phyloP scores from a whole-genome alignment of 1,284 basidiomycete species.

The Melanopsichium pennsylvanicum region DNA sequence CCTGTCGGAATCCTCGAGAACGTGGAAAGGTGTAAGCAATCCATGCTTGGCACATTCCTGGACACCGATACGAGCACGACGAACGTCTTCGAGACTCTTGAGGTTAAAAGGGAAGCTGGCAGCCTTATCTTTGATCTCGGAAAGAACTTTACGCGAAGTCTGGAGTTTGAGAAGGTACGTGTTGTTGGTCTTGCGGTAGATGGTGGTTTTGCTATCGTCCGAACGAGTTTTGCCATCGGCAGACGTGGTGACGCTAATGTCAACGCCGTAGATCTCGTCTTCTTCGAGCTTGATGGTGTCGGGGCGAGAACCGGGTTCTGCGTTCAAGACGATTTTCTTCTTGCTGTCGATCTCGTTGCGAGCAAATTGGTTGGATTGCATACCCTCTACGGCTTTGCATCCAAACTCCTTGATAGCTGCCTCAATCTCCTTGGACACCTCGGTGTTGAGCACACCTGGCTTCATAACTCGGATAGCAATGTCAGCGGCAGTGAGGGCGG shows the following conservation, averaged over 20 bases:
- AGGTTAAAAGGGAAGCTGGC: conserved; percentile 98
- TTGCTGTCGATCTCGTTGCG: conserved; percentile 81
- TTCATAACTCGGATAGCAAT: conserved; percentile 71
- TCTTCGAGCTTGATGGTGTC: conserved; percentile 71
- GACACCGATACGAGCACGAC: conserved; percentile 90
- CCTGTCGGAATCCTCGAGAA: conserved; percentile 66
- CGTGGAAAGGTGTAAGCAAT: conserved; percentile 87
- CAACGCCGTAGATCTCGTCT: conserved; percentile 94
- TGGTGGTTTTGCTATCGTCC: conserved; percentile 87
- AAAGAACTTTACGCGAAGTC: conserved; percentile 91
- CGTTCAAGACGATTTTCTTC: conserved; percentile 60
- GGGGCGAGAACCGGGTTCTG: conserved; percentile 52
- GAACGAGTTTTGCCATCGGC: conserved; percentile 72
- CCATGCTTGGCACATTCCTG: conserved; percentile 94
- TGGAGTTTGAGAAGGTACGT: conserved; percentile 98
- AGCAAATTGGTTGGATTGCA: conserved; percentile 91
- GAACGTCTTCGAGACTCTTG: conserved; percentile 91
- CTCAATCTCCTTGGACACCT: conserved; percentile 84
- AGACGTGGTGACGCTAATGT: conserved; percentile 75
- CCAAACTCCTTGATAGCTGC: conserved; percentile 71
- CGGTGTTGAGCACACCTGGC: conserved; percentile 89
- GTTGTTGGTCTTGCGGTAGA: conserved; percentile 85
- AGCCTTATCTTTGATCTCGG: conserved; percentile 96
- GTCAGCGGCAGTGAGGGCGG: conserved; percentile 91
- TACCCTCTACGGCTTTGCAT: conserved; percentile 67